These are phyloP conservation scores for Leccinum rimulosum DNA, from an alignment of 768 basidiomycete genomes.

Conservation along the genomic window DNA sequence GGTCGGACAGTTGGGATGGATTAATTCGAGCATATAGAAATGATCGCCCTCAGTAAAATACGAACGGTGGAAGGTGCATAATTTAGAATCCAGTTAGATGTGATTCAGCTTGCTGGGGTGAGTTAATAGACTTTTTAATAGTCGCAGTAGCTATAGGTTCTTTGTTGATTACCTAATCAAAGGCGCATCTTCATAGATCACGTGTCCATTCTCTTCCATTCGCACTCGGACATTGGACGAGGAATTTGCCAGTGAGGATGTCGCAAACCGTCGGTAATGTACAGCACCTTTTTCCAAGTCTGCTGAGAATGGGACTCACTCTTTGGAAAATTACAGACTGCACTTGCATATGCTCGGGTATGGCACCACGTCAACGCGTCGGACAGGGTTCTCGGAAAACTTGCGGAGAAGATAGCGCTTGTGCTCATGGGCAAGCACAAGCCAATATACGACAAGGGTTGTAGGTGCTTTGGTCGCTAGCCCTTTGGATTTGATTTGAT, in stretches of 20 bases:
- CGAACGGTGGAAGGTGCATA: no score
- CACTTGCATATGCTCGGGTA: constrained; percentile 88
- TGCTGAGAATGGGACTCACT: background rate
- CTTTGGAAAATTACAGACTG: constrained; percentile 58
- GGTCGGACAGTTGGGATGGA: background rate
- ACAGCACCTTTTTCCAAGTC: constrained; percentile 23
- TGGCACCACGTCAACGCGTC: constrained; percentile 96
- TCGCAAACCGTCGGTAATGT: constrained; percentile 84
- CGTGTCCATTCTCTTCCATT: background rate
- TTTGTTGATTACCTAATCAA: background rate
- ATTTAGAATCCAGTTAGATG: no score
- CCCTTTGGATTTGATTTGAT: background rate
- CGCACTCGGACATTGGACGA: background rate
- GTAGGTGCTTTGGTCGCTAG: constrained; percentile 42
- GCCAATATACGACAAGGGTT: constrained; percentile 90
- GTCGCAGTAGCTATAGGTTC: no score
- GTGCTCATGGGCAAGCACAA: constrained; percentile 99
- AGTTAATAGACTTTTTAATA: no score
- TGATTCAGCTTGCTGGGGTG: no score
- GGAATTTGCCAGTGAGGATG: constrained; percentile 42
- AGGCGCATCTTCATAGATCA: background rate
- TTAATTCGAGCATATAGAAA: background rate
- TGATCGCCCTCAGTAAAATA: background rate
- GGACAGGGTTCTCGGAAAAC: constrained; percentile 89
- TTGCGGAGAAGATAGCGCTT: constrained; percentile 90